Base-by-base conservation (phyloP, 441 rosid species). In the Raphanus hybrid region DNA sequence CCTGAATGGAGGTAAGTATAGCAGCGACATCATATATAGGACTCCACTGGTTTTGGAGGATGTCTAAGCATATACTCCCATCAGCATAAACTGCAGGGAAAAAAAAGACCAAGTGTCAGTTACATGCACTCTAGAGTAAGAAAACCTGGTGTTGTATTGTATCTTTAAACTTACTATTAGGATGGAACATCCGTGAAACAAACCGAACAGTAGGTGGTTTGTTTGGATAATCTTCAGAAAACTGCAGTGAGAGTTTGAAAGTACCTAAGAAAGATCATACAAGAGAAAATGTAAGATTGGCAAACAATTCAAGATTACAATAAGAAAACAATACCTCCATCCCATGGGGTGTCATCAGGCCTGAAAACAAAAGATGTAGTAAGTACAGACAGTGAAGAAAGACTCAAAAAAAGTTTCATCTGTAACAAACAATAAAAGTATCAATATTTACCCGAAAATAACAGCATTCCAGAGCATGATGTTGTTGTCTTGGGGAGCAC, bases 11-110 rank as follows among this genome's bases (percentile, higher is more conserved):
- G n/a, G 96, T 91, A 64, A 91, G 93, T 60, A 90, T 90, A 48
- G 96, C 96, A n/a, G 96, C 96, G 1, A 90, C 96, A 79, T 91
- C 93, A 63, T 91, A 89, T 60, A 91, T 89, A 8, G 96, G 96
- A 83, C 93, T 87, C 96, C 96, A 91, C 81, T 91, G 96, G 80
- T 91, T 91, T 80, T 90, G 96, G 66, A 91, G 87, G 76, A 91
- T 91, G 84, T 91, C 96, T 82, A 91, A 84, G 63, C 96, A 91
- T 74, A 91, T 91, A 78, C 93, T 91, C 62, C 96, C 96, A 71
- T 91, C 93, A 0, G 96, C 96, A 79, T 90, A 90, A 79, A 90
- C 95, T 90, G 70, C 60, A 78, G 1, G 18, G 75, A 16, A 16
- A 16, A 72, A 11, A 43, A 43, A 35, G 0, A 59, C 1, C 67